Base-by-base conservation (phyloP, 331 rosid species). In the Rhamnella rubrinervis region DNA sequence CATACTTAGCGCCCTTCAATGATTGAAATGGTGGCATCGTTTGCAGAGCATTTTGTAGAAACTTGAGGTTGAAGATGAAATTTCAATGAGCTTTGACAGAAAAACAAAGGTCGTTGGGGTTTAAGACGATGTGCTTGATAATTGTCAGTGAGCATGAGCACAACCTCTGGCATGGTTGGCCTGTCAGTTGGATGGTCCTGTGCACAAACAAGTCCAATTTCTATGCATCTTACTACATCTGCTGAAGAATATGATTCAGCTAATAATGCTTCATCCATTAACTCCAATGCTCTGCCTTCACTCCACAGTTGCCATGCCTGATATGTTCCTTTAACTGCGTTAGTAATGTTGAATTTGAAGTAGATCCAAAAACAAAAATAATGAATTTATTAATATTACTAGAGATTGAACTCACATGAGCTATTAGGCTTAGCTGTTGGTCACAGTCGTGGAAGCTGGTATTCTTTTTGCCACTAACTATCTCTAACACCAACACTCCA, bases 401-500 rank as follows among this genome's bases (percentile, higher is more conserved):
- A 40, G 39, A 21, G 10, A 10, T 41, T 20, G 61, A 39, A 69
- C 82, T 73, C 63, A 81, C 85, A 65, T 59, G 66, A 17, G 60
- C 70, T 7, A 77, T 58, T 4, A 81, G 65, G 47, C 74, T 50
- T 13, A 57, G 19, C 3, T 65, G 73, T 37, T 73, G 62, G 2
- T 74, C 73, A 0, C 40, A 1, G 6, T 51, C 35, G 35, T 47
- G 55, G 41, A 77, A 77, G 71, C 74, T 73, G 7, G 46, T 77
- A 53, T 69, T 81, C 70, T 65, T 81, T 10, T 49, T 62, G 20
- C 82, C 60, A 6, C 74, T 28, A 2, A 81, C 47, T 4, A 77
- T 65, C 77, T 81, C 82, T 20, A 81, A 44, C 7, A 77, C 20
- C 59, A 81, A 38, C 16, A 81, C 79, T 0, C 85, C 85, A 19